phyloP scores from a whole-genome alignment of 352 stramenopile genomes.

The Pythium phragmitis region DNA sequence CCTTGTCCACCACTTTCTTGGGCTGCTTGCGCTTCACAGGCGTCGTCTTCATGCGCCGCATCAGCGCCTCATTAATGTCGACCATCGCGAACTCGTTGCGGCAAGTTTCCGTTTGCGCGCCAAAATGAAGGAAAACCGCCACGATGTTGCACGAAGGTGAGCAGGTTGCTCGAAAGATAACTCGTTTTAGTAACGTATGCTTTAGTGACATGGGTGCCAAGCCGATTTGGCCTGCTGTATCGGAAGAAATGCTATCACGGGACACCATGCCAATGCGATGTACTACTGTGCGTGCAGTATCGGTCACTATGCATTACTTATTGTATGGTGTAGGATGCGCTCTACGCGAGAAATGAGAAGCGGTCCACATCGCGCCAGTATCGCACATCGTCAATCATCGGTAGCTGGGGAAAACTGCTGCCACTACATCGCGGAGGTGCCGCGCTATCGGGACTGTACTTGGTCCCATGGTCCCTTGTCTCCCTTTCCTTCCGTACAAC shows the following conservation, averaged over 20 bases:
- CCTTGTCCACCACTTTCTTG: constrained; percentile 16
- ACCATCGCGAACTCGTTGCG: constrained; percentile 10
- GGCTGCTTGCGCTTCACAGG: constrained; percentile 40
- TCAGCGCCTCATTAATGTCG: constrained; percentile 46
- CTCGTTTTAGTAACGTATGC: constrained; percentile 16
- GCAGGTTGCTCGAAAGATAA: background rate
- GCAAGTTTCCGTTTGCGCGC: constrained; percentile 19
- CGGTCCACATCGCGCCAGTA: constrained; percentile 33
- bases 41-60: constrained; percentile 37
- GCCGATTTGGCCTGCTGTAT: background rate
- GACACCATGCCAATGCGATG: background rate
- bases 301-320: background rate
- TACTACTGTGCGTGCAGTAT: no score
- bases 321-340: no score
- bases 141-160: constrained; percentile 7
- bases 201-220: constrained; percentile 9
- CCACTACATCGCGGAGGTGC: background rate
- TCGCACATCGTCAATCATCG: constrained; percentile 20
- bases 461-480: background rate
- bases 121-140: background rate
- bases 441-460: background rate
- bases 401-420: background rate
- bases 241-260: background rate
- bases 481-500: background rate
- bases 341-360: constrained; percentile 23